Evolutionary conservation across 2,329 filamentous ascomycete species (phyloP), one percentile per base, ranked within the genome.

Genomic region (Hypoxylon rubiginosum): DNA sequence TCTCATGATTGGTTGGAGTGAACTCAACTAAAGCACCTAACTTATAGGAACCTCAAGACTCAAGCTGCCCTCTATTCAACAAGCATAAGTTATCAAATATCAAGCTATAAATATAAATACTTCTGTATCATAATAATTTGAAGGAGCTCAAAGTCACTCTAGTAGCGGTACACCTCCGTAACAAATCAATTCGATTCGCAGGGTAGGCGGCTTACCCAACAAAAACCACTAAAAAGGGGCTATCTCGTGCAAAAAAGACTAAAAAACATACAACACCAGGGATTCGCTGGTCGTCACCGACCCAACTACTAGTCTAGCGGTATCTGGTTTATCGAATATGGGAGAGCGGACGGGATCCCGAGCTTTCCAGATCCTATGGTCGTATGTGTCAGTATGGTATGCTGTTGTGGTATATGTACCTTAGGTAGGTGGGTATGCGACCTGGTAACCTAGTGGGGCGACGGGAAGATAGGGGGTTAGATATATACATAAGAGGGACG

Each of bases 281-380:
- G 5, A 43, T n/a, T n/a, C n/a, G n/a, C n/a, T n/a, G n/a, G n/a
- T n/a, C n/a, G n/a, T n/a, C n/a, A n/a, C n/a, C n/a, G 39, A 19
- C 39, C 39, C 39, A 19, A 19, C 39, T 43, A 19, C 39, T 43
- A 10, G 9, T 43, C 39, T 11, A 11, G 39, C 39, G n/a, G 39
- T 43, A 43, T 43, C 39, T 19, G n/a, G n/a, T 43, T 19, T 43
- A 43, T 43, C 39, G 32, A 34, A 4, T 34, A 11, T 34, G 39
- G 39, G 39, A 19, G 39, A 43, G 39, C 39, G n/a, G 17, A 43
- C 39, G 39, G 39, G 39, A 43, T 10, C 39, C 39, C 39, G 39
- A 19, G 39, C n/a, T 43, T 43, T 43, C 39, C 39, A 43, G 39
- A 43, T 43, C 39, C 39, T 43, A 43, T 43, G 39, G 39, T 19